Conservation (phyloP, 1,139 yeast genomes). For the Geotrichum carabidarum region DNA sequence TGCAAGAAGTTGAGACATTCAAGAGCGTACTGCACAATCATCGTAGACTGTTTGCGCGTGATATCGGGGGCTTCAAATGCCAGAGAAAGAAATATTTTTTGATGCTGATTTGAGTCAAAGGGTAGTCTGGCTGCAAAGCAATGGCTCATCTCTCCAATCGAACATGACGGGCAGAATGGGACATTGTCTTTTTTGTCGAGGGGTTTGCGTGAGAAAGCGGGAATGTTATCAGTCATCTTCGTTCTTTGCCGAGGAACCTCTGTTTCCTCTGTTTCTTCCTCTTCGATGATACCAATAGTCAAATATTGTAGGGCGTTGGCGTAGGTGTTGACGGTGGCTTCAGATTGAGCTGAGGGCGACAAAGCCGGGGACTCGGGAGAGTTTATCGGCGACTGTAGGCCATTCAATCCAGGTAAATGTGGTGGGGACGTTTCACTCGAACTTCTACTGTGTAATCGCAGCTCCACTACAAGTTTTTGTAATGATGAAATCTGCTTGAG, state of each 20-base stretch:
- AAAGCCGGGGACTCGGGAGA: background rate
- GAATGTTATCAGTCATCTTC: constrained; percentile 10
- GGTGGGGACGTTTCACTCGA: background rate
- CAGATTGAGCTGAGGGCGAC: constrained; percentile 6
- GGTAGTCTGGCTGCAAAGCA: constrained; percentile 21
- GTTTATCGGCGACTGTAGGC: constrained; percentile 6
- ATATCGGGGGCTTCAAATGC: constrained; percentile 21
- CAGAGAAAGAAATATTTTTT: constrained; percentile 17
- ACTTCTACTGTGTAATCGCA: constrained; percentile 1
- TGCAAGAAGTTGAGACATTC: constrained; percentile 20
- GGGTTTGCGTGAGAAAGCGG: constrained; percentile 19
- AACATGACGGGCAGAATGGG: constrained; percentile 20
- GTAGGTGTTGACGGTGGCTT: constrained; percentile 14
- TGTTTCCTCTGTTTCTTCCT: background rate
- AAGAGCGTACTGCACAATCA: constrained; percentile 17
- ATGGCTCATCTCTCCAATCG: constrained; percentile 22
- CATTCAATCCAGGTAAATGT: background rate
- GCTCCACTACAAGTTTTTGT: constrained; percentile 14
- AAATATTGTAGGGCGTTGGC: constrained; percentile 19
- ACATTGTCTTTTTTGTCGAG: constrained; percentile 11
- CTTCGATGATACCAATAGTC: constrained; percentile 19
- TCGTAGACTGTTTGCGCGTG: constrained; percentile 16
- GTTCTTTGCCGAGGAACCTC: background rate
- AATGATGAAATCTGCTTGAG: constrained; percentile 15
- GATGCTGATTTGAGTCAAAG: constrained; percentile 13